Percentiles rank a stretch among this genome's conserved stretches.
phyloP scores from a whole-genome alignment of 768 basidiomycete genomes.

The Clitopilus hobsonii region DNA sequence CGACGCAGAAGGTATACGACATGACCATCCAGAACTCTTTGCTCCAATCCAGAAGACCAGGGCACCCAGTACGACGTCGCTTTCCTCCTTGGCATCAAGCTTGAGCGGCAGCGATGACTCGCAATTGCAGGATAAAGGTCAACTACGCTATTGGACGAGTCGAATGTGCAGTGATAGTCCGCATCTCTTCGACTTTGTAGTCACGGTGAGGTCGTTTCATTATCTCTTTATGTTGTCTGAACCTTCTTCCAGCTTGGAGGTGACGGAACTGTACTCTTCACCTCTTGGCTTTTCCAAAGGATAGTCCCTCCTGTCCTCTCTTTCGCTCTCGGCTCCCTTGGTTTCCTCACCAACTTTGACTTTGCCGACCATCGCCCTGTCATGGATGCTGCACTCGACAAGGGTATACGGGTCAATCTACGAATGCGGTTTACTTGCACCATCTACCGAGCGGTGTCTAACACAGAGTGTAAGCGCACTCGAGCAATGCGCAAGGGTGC shows the following conservation, averaged over 20 bases:
- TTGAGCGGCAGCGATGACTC: constrained; percentile 38
- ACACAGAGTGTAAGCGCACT: constrained; percentile 60
- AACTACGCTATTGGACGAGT: constrained; percentile 95
- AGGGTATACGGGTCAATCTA: constrained; percentile 93
- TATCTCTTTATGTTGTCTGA: neutral
- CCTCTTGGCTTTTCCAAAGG: constrained; percentile 97
- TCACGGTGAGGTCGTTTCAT: constrained; percentile 71
- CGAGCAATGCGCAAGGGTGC: constrained; percentile 91
- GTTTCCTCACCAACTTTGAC: constrained; percentile 97
- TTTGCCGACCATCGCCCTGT: constrained; percentile 81
- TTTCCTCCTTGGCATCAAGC: constrained; percentile 52
- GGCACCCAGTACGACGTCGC: constrained; percentile 60
- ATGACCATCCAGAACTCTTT: constrained; percentile 87
- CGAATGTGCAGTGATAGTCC: constrained; percentile 91
- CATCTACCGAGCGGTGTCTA: constrained; percentile 86
- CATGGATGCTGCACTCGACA: constrained; percentile 84
- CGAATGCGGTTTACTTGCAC: constrained; percentile 99
- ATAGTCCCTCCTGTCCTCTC: constrained; percentile 98
- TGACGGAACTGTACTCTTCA: constrained; percentile 97
- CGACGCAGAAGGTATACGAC: constrained; percentile 84
- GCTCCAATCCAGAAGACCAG: constrained; percentile 71
- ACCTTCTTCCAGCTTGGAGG: constrained; percentile 75
- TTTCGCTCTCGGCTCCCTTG: constrained; percentile 94
- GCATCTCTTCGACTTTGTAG: constrained; percentile 95
- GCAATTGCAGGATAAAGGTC: constrained; percentile 64